phyloP scores from a whole-genome alignment of 352 stramenopile species.

The Pythium myriotylum region DNA sequence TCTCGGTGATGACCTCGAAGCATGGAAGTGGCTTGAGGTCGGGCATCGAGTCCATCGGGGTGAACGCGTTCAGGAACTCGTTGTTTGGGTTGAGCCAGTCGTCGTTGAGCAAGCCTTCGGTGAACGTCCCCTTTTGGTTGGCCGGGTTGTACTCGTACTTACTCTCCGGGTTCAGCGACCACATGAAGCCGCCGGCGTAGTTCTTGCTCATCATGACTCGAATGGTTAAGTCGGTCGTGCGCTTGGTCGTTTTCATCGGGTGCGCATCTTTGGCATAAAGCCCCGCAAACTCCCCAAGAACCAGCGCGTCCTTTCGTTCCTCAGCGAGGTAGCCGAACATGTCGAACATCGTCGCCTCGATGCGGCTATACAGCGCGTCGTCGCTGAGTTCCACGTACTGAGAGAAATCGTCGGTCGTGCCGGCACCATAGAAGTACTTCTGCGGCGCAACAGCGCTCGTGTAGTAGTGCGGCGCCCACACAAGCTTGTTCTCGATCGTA shows the following conservation, averaged over 20 bases:
- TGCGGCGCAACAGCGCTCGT: slow-evolving; percentile 75
- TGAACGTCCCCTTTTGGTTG: slow-evolving; percentile 56
- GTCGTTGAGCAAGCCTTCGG: slow-evolving; percentile 70
- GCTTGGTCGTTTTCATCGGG: slow-evolving; percentile 69
- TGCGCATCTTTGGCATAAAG: slow-evolving; percentile 73
- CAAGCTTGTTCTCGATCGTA: slow-evolving; percentile 69
- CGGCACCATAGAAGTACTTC: slow-evolving; percentile 72
- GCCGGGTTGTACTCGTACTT: slow-evolving; percentile 79
- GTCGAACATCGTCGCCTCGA: slow-evolving; percentile 66
- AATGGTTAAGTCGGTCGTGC: slow-evolving; percentile 73
- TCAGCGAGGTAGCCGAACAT: slow-evolving; percentile 80
- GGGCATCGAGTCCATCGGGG: slow-evolving; percentile 63
- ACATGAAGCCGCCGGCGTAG: slow-evolving; percentile 82
- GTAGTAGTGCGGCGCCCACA: slow-evolving; percentile 85
- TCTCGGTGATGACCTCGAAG: slow-evolving; percentile 36
- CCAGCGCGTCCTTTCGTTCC: slow-evolving; percentile 48
- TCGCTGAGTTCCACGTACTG: slow-evolving; percentile 68
- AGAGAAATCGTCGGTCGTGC: slow-evolving; percentile 50
- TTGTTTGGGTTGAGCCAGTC: slow-evolving; percentile 80
- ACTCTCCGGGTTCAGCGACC: slow-evolving; percentile 81
- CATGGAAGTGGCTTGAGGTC: slow-evolving; percentile 69
- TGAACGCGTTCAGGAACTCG: slow-evolving; percentile 68
- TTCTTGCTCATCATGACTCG: slow-evolving; percentile 60
- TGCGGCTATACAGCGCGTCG: slow-evolving; percentile 41
- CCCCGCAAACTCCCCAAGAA: slow-evolving; percentile 76